Conservation (phyloP, 495 filamentous ascomycete species). For the Lineolata rhizophorae region DNA sequence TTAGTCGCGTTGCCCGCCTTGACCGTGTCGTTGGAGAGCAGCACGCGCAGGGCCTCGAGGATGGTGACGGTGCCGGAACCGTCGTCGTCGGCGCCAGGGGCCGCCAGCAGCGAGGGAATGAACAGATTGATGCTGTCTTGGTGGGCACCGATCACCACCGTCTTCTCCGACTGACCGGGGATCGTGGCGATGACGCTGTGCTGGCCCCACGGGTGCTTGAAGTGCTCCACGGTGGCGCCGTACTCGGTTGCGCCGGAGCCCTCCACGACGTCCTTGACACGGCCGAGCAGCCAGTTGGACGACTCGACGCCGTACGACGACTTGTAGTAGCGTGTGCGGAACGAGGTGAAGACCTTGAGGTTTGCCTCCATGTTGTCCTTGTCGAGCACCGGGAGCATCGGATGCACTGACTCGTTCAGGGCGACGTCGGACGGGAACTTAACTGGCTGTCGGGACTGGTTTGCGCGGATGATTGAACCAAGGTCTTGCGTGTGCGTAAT, state of each 20-base stretch:
- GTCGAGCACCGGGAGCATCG: conserved; percentile 42
- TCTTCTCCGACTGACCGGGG: conserved; percentile 67
- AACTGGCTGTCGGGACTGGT: conserved; percentile 18
- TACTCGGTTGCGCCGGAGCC: conserved; percentile 44
- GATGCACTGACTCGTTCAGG: conserved; percentile 40
- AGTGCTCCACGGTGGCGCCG: conserved; percentile 47
- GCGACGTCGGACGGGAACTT: conserved; percentile 46
- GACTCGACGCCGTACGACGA: conserved; percentile 71
- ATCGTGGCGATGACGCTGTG: conserved; percentile 83
- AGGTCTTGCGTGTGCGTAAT: conserved; percentile 53
- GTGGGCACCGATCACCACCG: conserved; percentile 55
- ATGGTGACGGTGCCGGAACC: conserved; percentile 62
- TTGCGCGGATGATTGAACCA: conserved; percentile 20
- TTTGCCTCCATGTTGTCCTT: conserved; percentile 61
- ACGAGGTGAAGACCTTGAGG: conserved; percentile 55
- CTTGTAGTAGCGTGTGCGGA: conserved; percentile 80
- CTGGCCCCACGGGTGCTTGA: conserved; percentile 75
- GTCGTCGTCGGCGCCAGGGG: conserved; percentile 59
- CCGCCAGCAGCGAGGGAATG: conserved; percentile 58
- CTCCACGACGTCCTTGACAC: conserved; percentile 49
- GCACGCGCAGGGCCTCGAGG: conserved; percentile 42
- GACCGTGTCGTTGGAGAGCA: conserved; percentile 31
- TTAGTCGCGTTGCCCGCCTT: conserved; percentile 38
- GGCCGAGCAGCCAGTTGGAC: conserved; percentile 64
- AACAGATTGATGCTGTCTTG: conserved; percentile 82